Evolutionary conservation across 1,284 basidiomycete species (phyloP).

Genomic region (Pyrrhoderma noxium): DNA sequence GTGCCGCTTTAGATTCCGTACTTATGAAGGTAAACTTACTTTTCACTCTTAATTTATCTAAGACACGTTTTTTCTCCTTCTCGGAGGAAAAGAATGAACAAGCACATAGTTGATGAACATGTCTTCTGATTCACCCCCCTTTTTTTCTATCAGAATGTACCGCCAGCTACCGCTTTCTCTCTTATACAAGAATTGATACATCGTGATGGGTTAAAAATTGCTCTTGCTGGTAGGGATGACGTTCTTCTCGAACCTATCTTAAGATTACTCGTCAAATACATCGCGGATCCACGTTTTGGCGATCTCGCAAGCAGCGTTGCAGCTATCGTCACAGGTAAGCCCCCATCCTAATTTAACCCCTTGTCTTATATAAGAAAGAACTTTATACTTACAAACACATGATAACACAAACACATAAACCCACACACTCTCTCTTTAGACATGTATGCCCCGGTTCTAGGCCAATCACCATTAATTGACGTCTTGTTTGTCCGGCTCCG

Average conservation of each 20-base stretch:
- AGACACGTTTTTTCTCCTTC: not conserved
- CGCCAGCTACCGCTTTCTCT: constrained; percentile 83
- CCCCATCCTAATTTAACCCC: constrained; percentile 3
- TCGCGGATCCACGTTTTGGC: constrained; percentile 88
- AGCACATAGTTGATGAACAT: too few species aligned
- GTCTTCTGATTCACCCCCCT: not conserved
- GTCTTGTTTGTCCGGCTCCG: constrained; percentile 77
- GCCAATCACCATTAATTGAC: constrained; percentile 92
- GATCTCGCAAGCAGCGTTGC: constrained; percentile 83
- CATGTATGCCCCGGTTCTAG: constrained; percentile 85
- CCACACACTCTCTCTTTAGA: constrained; percentile 43
- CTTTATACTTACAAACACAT: not conserved
- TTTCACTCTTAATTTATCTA: not conserved
- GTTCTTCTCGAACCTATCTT: constrained; percentile 90
- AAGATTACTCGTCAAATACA: constrained; percentile 76
- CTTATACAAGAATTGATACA: constrained; percentile 92
- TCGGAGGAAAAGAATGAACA: not conserved
- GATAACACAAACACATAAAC: not conserved
- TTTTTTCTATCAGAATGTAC: constrained; percentile 49
- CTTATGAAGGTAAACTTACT: constrained; percentile 62
- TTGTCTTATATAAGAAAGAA: not conserved
- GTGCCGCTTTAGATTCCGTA: constrained; percentile 87
- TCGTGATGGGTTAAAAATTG: constrained; percentile 82
- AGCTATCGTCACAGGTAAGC: constrained; percentile 76
- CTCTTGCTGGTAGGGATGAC: constrained; percentile 88